Conservation (phyloP, 495 filamentous ascomycete genomes). For the Daldinia caldariorum region DNA sequence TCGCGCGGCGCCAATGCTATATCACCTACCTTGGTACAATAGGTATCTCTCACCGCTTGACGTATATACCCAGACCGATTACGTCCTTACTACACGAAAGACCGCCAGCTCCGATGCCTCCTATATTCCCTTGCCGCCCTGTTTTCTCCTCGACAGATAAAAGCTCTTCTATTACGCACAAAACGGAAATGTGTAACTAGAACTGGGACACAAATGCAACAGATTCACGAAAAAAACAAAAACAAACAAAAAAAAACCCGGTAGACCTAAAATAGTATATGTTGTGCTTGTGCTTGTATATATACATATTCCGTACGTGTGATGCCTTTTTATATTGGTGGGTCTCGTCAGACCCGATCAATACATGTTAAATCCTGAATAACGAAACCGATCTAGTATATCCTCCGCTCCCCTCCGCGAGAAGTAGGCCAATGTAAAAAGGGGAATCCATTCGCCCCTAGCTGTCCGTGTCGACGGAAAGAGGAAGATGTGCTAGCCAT, state of each 20-base stretch:
- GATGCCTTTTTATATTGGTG: neutral
- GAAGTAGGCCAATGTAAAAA: constrained; percentile 5
- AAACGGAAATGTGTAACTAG: neutral
- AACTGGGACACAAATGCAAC: constrained; percentile 2
- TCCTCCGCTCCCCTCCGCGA: constrained; percentile 28
- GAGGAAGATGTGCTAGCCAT: constrained; percentile 17
- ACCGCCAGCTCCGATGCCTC: neutral
- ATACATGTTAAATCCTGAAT: constrained; percentile 12
- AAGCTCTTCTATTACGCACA: neutral
- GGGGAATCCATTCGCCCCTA: neutral
- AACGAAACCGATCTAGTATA: constrained; percentile 21
- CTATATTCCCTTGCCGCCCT: neutral
- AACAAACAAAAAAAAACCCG: neutral
- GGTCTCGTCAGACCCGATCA: constrained; percentile 10
- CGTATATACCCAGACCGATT: neutral
- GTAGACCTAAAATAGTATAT: constrained; percentile 4
- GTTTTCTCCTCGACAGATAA: too few relatives aligned
- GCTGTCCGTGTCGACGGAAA: neutral
- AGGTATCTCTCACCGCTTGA: neutral
- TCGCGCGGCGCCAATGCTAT: neutral
- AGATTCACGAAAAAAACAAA: neutral
- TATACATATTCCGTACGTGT: constrained; percentile 3
- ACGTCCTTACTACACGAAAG: too few relatives aligned
- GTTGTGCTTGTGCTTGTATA: constrained; percentile 6
- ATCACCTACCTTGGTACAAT: too few relatives aligned